Conservation (phyloP, 1,284 basidiomycete species). For the Ustilago xerochloae region DNA sequence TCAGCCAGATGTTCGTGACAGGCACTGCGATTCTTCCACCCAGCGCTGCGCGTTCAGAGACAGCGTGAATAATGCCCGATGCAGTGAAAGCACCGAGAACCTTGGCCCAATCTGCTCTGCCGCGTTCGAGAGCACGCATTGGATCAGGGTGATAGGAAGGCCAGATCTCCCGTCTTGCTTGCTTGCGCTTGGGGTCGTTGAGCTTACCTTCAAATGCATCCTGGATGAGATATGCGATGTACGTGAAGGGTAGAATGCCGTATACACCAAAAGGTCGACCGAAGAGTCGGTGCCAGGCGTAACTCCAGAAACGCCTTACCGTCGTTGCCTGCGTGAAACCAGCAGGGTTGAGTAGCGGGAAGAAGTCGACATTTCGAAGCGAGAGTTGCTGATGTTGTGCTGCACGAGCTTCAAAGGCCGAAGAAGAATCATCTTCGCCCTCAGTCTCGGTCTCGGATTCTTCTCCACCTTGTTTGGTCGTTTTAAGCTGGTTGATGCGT, state of each 20-base stretch:
- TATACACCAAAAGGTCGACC: slow-evolving; percentile 49
- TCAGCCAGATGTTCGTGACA: slow-evolving; percentile 44
- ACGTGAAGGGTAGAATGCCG: slow-evolving; percentile 48
- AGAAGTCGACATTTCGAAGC: slow-evolving; percentile 55
- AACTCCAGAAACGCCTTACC: slow-evolving; percentile 47
- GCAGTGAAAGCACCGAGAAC: slow-evolving; percentile 52
- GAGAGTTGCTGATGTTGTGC: slow-evolving; percentile 30
- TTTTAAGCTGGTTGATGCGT: slow-evolving; percentile 9
- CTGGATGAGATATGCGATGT: slow-evolving; percentile 34
- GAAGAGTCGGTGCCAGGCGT: slow-evolving; percentile 50
- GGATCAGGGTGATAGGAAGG: slow-evolving; percentile 47
- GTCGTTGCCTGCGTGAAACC: slow-evolving; percentile 37
- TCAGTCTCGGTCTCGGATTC: slow-evolving; percentile 40
- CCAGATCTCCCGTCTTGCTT: slow-evolving; percentile 35
- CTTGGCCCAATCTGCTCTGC: slow-evolving; percentile 55
- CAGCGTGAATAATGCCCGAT: slow-evolving; percentile 48
- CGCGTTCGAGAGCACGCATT: slow-evolving; percentile 37
- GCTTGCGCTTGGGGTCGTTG: slow-evolving; percentile 31
- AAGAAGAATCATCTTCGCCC: slow-evolving; percentile 30
- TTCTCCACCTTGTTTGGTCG: neutral
- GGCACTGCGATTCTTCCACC: slow-evolving; percentile 49
- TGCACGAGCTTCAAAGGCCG: slow-evolving; percentile 7
- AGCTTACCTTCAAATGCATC: slow-evolving; percentile 34
- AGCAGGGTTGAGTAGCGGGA: slow-evolving; percentile 51
- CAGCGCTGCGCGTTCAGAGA: slow-evolving; percentile 45